Percentiles rank a stretch among this genome's conserved stretches.
Evolutionary conservation across 768 basidiomycete species (phyloP).

Genomic region (Boletus rex-veris): DNA sequence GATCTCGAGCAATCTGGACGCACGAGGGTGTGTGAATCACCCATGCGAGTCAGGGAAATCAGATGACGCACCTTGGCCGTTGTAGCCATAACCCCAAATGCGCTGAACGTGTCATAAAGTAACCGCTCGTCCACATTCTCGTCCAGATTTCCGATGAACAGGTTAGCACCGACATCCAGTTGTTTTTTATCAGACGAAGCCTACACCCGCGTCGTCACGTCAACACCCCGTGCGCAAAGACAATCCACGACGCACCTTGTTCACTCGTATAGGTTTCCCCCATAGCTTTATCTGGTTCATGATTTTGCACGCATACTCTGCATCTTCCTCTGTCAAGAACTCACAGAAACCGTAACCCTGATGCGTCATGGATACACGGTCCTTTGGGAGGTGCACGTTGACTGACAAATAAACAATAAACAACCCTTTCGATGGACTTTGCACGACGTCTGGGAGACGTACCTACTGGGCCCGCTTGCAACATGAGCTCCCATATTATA

Average conservation of each 20-base stretch:
- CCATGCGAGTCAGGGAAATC: background rate
- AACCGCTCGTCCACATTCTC: constrained; percentile 92
- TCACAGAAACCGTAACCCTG: constrained; percentile 99
- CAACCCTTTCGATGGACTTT: background rate
- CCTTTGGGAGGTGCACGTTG: constrained; percentile 97
- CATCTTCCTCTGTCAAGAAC: constrained; percentile 97
- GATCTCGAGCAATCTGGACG: constrained; percentile 85
- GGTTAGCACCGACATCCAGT: constrained; percentile 94
- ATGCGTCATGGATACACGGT: constrained; percentile 96
- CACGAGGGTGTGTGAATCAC: constrained; percentile 1
- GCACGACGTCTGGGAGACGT: constrained; percentile 31
- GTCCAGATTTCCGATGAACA: constrained; percentile 95
- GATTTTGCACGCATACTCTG: constrained; percentile 99
- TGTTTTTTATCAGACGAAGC: constrained; percentile 98
- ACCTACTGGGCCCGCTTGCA: constrained; percentile 99
- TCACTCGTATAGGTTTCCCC: constrained; percentile 98
- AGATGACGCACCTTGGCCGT: constrained; percentile 65
- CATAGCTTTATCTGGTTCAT: constrained; percentile 99
- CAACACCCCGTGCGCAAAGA: background rate
- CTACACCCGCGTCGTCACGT: constrained; percentile 39
- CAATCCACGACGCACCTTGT: constrained; percentile 69
- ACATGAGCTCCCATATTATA: constrained; percentile 96
- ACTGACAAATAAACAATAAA: constrained; percentile 42
- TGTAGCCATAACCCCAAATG: constrained; percentile 90
- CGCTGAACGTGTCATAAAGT: constrained; percentile 92